A percentile compares a stretch with the other conserved stretches of the same genome.
These are phyloP conservation scores for Talaromyces islandicus DNA, from an alignment of 2,329 filamentous ascomycete species.

Conservation along the genomic window DNA sequence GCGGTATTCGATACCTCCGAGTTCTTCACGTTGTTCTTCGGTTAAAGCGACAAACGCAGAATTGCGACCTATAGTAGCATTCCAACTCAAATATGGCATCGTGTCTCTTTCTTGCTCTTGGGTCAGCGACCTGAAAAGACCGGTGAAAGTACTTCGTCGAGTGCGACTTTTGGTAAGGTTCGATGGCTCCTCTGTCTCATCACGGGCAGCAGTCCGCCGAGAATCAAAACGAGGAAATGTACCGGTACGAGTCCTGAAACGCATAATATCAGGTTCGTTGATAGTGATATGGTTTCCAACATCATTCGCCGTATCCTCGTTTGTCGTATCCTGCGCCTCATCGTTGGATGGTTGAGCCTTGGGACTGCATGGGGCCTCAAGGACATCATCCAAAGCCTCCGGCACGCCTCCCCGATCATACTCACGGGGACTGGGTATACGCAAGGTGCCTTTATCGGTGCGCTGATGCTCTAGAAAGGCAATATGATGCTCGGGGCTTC, in stretches of 20 bases:
- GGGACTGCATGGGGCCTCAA: slow-evolving; percentile 22
- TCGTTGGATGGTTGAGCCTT: slow-evolving; percentile 19
- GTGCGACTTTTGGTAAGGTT: slow-evolving; percentile 20
- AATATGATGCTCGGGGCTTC: slow-evolving; percentile 71
- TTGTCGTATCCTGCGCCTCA: slow-evolving; percentile 10
- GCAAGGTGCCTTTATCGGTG: slow-evolving; percentile 66
- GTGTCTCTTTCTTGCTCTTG: slow-evolving; percentile 39
- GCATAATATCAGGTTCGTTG: slow-evolving; percentile 38
- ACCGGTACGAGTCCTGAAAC: slow-evolving; percentile 26
- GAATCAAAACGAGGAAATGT: slow-evolving; percentile 36
- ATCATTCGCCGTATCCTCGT: slow-evolving; percentile 19
- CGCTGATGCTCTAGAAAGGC: slow-evolving; percentile 82
- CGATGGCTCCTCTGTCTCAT: slow-evolving; percentile 22
- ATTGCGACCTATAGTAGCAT: slow-evolving; percentile 86
- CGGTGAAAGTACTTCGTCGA: slow-evolving; percentile 24
- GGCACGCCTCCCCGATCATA: slow-evolving; percentile 77
- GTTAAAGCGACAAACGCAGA: slow-evolving; percentile 85
- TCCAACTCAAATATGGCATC: slow-evolving; percentile 90
- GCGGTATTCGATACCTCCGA: slow-evolving; percentile 94
- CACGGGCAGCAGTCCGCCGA: slow-evolving; percentile 26
- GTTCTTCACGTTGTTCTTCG: slow-evolving; percentile 85
- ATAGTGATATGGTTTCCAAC: slow-evolving; percentile 41
- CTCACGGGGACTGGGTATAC: slow-evolving; percentile 87
- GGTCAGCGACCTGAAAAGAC: slow-evolving; percentile 30
- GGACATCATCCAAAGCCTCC: slow-evolving; percentile 45